Percentiles rank a stretch among this genome's conserved stretches.
These are phyloP conservation scores for Syncephalastrum sp. DNA, from an alignment of 371 early-diverging fungal genomes.

Conservation along the genomic window DNA sequence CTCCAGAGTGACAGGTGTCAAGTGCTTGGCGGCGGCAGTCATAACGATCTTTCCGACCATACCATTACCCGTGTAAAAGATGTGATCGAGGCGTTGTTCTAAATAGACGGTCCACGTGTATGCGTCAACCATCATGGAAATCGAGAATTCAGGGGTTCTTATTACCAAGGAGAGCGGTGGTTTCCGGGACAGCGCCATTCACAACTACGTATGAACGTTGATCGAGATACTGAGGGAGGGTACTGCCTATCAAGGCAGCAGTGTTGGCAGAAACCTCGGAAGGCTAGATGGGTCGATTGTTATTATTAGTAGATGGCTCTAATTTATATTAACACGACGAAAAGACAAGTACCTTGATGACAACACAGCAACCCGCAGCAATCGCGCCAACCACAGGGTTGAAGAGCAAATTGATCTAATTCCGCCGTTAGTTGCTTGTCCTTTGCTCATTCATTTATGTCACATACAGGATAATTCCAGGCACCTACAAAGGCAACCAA, in stretches of 20 bases:
- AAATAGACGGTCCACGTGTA: not conserved
- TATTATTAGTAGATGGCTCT: not conserved
- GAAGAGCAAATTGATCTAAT: constrained; percentile 58
- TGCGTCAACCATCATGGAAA: no score
- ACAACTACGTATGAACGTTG: constrained; percentile 60
- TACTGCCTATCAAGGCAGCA: constrained; percentile 53
- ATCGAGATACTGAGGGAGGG: constrained; percentile 80
- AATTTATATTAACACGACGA: not conserved
- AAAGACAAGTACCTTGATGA: constrained; percentile 60
- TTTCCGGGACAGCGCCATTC: constrained; percentile 75
- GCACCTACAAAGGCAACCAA: constrained; percentile 34
- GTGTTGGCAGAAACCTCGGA: constrained; percentile 81
- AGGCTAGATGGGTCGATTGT: constrained; percentile 42
- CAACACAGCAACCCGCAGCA: constrained; percentile 88
- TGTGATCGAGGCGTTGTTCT: constrained; percentile 77
- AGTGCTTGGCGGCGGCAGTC: constrained; percentile 72
- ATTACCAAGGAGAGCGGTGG: constrained; percentile 64
- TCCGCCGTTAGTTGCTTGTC: not conserved
- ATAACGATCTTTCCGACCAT: constrained; percentile 77
- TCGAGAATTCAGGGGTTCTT: not conserved
- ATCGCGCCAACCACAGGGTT: constrained; percentile 84
- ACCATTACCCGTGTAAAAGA: constrained; percentile 92
- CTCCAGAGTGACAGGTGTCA: constrained; percentile 84
- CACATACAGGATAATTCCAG: constrained; percentile 86
- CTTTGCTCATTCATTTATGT: not conserved